Conservation (phyloP, 2,329 filamentous ascomycete species). For the Ophiocordyceps robertsii region DNA sequence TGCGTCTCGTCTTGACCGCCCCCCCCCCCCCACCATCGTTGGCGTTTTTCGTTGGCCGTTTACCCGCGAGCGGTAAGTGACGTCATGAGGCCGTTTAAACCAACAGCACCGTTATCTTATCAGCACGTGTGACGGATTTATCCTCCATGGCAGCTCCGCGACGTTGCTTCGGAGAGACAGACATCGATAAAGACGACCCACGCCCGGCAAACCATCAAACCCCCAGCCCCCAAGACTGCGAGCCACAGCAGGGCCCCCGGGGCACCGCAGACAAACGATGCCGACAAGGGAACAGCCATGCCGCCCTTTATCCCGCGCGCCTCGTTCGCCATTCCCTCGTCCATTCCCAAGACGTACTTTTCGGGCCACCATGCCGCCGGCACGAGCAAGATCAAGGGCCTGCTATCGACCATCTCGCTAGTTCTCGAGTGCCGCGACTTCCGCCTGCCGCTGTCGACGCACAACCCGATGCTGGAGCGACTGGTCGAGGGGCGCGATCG, state of each 20-base stretch:
- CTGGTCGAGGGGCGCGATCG: slow-evolving; percentile 59
- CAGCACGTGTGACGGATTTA: neutral
- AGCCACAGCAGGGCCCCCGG: neutral
- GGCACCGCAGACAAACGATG: neutral
- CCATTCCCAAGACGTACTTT: slow-evolving; percentile 82
- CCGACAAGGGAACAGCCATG: neutral
- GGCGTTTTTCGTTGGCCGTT: too few species aligned
- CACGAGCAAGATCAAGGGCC: slow-evolving; percentile 66
- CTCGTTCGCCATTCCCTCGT: slow-evolving; percentile 56
- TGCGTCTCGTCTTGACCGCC: too few species aligned
- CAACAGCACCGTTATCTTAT: slow-evolving; percentile 1
- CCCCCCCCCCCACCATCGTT: too few species aligned
- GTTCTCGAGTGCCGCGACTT: slow-evolving; percentile 93
- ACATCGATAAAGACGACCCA: too few species aligned
- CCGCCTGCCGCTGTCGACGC: slow-evolving; percentile 74
- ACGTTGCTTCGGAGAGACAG: too few species aligned
- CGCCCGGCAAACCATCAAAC: too few species aligned
- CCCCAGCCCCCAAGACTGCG: too few species aligned
- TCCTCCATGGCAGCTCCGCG: too few species aligned
- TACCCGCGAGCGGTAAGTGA: neutral
- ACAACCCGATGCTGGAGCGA: slow-evolving; percentile 80
- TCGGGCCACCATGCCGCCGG: slow-evolving; percentile 84
- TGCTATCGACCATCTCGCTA: slow-evolving; percentile 69
- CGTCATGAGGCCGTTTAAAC: neutral
- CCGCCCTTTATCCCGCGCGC: slow-evolving; percentile 57